Base-by-base conservation (phyloP, 179 eudicot genomes). In the Corrigiola litoralis region DNA sequence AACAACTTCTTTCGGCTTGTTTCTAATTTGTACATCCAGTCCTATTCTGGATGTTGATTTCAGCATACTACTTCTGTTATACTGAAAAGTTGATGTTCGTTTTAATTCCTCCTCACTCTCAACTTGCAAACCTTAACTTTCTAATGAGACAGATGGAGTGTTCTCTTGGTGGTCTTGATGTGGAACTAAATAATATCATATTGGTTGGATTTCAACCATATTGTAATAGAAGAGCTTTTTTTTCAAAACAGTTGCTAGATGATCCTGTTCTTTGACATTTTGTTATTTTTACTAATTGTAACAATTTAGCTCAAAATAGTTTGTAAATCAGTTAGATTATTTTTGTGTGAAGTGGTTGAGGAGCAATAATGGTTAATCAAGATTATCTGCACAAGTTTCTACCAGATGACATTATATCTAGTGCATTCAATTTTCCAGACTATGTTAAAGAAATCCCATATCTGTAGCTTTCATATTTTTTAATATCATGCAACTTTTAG, bases 311-410 rank as follows among this genome's bases (percentile, higher is more conserved):
- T 46, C 17, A 11, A n/a, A 24, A 6, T 14, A 23, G 60, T 50
- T 38, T 37, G n/a, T 29, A 38, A 25, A 46, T 50, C n/a, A 6
- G 51, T 37, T 56, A 45, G 45, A 31, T 53, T 53, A 29, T 34
- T 18, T 42, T 20, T 58, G 36, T 47, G 11, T 13, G 6, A 25
- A 61, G 68, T 67, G 18, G 72, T 67, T 73, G 77, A 61, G 29
- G 17, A 10, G 38, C 21, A 51, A 6, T 51, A 33, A 28, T 29
- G 45, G 33, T 45, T 11, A 61, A 52, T 61, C 37, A 27, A 51
- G 58, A 50, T 65, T 37, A 46, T 36, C 58, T 47, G 38, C 34
- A 13, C n/a, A 58, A 50, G 18, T 29, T 59, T 37, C 32, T 49
- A 17, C 58, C 59, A 49, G 34, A 55, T 49, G 66, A 51, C 32